These are phyloP conservation scores for Megacollybia platyphylla DNA, from an alignment of 1,284 basidiomycete species.

Conservation along the genomic window DNA sequence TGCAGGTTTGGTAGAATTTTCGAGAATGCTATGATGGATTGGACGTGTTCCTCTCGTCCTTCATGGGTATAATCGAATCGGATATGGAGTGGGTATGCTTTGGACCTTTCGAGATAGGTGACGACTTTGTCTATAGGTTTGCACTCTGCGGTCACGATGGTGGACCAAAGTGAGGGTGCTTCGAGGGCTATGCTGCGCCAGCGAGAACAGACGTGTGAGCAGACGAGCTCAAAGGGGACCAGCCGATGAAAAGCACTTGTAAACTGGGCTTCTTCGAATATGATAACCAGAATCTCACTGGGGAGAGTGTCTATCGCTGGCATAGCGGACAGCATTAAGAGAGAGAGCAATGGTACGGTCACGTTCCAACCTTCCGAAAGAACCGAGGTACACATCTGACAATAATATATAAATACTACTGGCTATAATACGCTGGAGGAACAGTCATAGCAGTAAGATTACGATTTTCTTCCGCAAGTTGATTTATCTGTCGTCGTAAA, in stretches of 20 bases:
- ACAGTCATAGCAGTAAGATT: no score
- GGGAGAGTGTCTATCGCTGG: not conserved
- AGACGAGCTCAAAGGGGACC: not conserved
- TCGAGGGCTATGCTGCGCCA: not conserved
- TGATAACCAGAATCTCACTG: not conserved
- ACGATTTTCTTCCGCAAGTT: no score
- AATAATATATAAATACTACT: no score
- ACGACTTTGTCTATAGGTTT: not conserved
- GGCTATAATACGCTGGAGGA: no score
- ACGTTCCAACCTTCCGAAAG: no score
- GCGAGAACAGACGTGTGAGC: not conserved
- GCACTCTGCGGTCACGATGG: not conserved
- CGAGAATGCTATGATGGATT: not conserved
- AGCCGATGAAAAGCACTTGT: not conserved
- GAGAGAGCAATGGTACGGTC: no score
- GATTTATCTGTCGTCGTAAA: no score
- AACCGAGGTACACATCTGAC: no score
- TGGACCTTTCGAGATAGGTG: not conserved
- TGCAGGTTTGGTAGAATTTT: not conserved
- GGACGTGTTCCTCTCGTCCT: not conserved
- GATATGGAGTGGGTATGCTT: not conserved
- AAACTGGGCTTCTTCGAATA: not conserved
- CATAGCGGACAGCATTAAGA: not conserved
- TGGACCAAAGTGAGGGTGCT: not conserved
- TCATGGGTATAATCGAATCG: constrained; percentile 1